A percentile compares a stretch with the other conserved stretches of the same genome.
Conservation (phyloP, 2,329 filamentous ascomycete species). For the Neoascochyta sp. region DNA sequence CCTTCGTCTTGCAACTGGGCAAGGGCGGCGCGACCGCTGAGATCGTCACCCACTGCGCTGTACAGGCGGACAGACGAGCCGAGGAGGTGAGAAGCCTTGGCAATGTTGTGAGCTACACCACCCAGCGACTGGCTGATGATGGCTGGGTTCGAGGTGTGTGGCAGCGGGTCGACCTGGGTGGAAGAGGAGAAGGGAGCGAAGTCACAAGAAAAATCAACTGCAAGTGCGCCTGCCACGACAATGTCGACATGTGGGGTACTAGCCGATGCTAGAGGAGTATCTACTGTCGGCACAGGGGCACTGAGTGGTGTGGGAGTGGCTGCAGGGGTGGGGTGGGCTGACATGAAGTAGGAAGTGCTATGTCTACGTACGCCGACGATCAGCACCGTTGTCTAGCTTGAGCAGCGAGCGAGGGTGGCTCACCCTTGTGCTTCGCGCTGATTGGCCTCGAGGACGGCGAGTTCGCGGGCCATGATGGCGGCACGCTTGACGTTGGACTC, state of each 20-base stretch:
- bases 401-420: conserved; percentile 34
- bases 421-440: conserved; percentile 35
- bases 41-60: conserved; percentile 76
- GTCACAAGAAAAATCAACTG: conserved; percentile 83
- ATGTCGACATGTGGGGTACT: conserved; percentile 50
- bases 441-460: conserved; percentile 52
- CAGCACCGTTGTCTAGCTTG: conserved; percentile 29
- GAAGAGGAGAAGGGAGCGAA: conserved; percentile 52
- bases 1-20: conserved; percentile 61
- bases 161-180: conserved; percentile 45
- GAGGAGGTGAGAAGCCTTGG: conserved; percentile 72
- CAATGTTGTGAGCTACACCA: conserved; percentile 89
- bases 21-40: conserved; percentile 70
- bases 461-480: conserved; percentile 61
- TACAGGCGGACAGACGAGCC: conserved; percentile 67
- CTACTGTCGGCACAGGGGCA: background rate
- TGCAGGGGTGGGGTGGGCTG: conserved; percentile 13
- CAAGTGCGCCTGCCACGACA: conserved; percentile 87
- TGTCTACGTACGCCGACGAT: conserved; percentile 39
- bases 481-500: conserved; percentile 64
- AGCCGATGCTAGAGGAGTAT: too few relatives aligned
- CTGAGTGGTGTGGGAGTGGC: conserved; percentile 2
- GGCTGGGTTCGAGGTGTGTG: conserved; percentile 83
- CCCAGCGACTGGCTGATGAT: conserved; percentile 78
- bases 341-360: conserved; percentile 20